phyloP scores from a whole-genome alignment of 2,329 filamentous ascomycete genomes.

The Nemania serpens region DNA sequence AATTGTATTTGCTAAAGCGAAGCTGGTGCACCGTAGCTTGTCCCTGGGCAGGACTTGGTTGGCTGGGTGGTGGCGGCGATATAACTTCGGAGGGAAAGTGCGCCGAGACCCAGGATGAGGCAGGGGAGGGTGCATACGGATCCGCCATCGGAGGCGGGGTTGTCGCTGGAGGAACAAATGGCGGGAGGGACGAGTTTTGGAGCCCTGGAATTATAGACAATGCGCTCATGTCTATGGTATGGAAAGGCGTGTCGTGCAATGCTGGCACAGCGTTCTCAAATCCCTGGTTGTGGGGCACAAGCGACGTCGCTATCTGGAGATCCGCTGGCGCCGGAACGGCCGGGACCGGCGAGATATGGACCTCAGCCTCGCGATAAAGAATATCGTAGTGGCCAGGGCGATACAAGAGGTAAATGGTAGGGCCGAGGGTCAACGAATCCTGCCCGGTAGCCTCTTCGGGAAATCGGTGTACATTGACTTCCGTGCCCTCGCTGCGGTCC shows the following conservation, averaged over 20 bases:
- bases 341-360: constrained; percentile 37
- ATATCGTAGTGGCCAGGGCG: constrained; percentile 91
- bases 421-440: constrained; percentile 49
- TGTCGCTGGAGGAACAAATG: constrained; percentile 42
- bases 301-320: constrained; percentile 57
- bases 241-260: constrained; percentile 45
- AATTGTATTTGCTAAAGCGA: constrained; percentile 62
- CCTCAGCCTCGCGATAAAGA: constrained; percentile 64
- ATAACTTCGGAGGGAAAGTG: constrained; percentile 41
- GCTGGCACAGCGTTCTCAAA: constrained; percentile 48
- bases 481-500: constrained; percentile 77
- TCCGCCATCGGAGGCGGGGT: constrained; percentile 42
- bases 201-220: constrained; percentile 56
- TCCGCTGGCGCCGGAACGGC: constrained; percentile 33
- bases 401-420: constrained; percentile 64
- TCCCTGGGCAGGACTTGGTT: constrained; percentile 40
- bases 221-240: constrained; percentile 49
- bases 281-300: constrained; percentile 50
- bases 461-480: constrained; percentile 74
- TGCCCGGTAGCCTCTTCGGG: constrained; percentile 58
- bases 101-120: constrained; percentile 46
- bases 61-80: constrained; percentile 36
- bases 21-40: constrained; percentile 44
- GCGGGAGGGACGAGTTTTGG: constrained; percentile 12
- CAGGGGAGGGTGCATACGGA: constrained; percentile 43